Conservation (phyloP, 306 rosid species). For the Glycine soja region DNA sequence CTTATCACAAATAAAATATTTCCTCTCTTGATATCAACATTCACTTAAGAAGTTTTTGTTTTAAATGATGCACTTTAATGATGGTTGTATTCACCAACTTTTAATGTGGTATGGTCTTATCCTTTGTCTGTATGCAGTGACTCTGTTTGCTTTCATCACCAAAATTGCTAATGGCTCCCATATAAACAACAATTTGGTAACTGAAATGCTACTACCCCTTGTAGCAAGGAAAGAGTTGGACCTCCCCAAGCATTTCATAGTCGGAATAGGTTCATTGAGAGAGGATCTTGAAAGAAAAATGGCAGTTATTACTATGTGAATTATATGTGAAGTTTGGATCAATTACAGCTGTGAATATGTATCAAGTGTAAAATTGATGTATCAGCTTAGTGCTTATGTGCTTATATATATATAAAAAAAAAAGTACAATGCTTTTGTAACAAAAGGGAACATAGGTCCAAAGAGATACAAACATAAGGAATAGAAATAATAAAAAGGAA, state of each 20-base stretch:
- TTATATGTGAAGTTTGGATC: neutral
- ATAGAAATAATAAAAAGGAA: neutral
- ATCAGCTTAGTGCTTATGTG: neutral
- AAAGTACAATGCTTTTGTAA: neutral
- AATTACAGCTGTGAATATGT: too few species aligned
- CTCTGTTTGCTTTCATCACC: neutral
- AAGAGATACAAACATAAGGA: neutral
- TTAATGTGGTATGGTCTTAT: too few species aligned
- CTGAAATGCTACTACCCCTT: neutral
- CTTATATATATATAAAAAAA: neutral
- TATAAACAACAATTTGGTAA: too few species aligned
- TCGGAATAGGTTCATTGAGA: slow-evolving; percentile 41
- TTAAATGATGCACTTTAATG: too few species aligned
- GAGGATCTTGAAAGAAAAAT: slow-evolving; percentile 43
- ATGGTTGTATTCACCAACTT: too few species aligned
- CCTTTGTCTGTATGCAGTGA: too few species aligned
- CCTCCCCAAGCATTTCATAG: too few species aligned
- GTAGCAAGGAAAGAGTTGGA: neutral
- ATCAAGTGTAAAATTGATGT: neutral
- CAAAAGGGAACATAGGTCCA: neutral
- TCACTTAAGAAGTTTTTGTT: too few species aligned
- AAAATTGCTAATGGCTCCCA: too few species aligned
- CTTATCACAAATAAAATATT: too few species aligned
- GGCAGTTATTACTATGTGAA: slow-evolving; percentile 1
- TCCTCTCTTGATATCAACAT: too few species aligned